Evolutionary conservation across 2,329 filamentous ascomycete species (phyloP).

Genomic region (Sclerotinia sclerotiorum): DNA sequence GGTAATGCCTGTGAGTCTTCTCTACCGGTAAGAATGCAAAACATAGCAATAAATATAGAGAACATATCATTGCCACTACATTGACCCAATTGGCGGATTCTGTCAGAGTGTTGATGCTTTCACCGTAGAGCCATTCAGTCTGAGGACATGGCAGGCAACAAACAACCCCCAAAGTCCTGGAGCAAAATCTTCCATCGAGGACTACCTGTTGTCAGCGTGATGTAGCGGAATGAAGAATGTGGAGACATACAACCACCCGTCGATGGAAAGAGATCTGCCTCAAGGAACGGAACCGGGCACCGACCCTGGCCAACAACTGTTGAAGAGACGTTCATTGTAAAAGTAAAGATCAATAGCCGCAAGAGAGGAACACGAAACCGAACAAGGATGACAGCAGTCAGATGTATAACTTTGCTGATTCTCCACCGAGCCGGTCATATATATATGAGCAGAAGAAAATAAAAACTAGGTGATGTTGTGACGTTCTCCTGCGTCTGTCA

Average conservation of each 20-base stretch:
- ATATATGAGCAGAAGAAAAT: constrained; percentile 8
- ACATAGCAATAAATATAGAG: constrained; percentile 74
- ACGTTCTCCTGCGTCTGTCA: constrained; percentile 8
- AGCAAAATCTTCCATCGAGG: constrained; percentile 57
- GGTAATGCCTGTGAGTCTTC: constrained; percentile 87
- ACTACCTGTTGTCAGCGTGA: constrained; percentile 42
- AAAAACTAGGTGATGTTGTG: constrained; percentile 3
- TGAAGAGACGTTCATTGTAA: constrained; percentile 25
- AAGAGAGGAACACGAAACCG: neutral
- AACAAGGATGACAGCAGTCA: constrained; percentile 14
- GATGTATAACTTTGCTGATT: constrained; percentile 7
- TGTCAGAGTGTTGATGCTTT: constrained; percentile 59
- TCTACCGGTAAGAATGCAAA: constrained; percentile 80
- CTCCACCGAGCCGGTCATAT: neutral
- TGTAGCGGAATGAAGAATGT: neutral
- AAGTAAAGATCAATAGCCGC: constrained; percentile 1
- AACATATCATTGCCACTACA: constrained; percentile 69
- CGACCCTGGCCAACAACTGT: constrained; percentile 21
- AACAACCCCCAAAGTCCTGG: constrained; percentile 50
- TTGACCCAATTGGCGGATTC: constrained; percentile 78
- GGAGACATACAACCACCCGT: constrained; percentile 63
- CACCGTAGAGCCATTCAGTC: constrained; percentile 71
- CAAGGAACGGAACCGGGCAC: constrained; percentile 70
- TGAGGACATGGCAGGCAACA: constrained; percentile 93
- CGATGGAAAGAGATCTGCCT: constrained; percentile 58